phyloP scores from a whole-genome alignment of 1,139 yeast genomes.

The Williopsis jadinii region DNA sequence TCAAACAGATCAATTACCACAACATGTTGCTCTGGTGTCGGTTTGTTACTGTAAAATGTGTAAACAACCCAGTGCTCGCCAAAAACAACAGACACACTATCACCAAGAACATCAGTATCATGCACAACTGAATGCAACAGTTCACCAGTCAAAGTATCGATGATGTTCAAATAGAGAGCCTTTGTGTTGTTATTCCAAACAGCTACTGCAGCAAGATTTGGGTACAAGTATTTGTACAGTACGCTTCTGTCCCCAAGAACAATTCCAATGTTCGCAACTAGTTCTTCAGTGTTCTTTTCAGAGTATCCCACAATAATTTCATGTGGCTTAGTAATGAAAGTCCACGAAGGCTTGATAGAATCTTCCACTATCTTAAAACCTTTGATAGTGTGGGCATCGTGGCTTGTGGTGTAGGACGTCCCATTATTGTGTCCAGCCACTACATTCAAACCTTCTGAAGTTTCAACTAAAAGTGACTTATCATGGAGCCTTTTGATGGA shows the following conservation, averaged over 20 bases:
- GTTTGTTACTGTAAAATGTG: slow-evolving; percentile 48
- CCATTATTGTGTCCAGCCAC: slow-evolving; percentile 10
- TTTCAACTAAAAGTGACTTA: slow-evolving; percentile 14
- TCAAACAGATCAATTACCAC: slow-evolving; percentile 77
- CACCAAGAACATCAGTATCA: slow-evolving; percentile 30
- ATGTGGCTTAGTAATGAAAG: slow-evolving; percentile 17
- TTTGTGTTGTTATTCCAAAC: slow-evolving; percentile 31
- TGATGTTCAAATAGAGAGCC: slow-evolving; percentile 38
- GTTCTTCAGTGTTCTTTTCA: slow-evolving; percentile 35
- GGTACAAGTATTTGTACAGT: slow-evolving; percentile 77
- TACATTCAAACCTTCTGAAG: slow-evolving; percentile 21
- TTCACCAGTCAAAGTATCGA: slow-evolving; percentile 70
- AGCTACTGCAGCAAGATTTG: slow-evolving; percentile 55
- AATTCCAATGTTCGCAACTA: slow-evolving; percentile 61
- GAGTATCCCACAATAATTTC: slow-evolving; percentile 34
- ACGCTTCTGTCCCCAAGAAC: slow-evolving; percentile 68
- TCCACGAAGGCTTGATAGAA: slow-evolving; percentile 28
- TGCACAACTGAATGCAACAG: slow-evolving; percentile 43
- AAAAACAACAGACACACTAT: slow-evolving; percentile 45
- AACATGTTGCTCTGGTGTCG: slow-evolving; percentile 44
- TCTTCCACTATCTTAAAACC: slow-evolving; percentile 22
- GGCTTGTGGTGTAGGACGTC: slow-evolving; percentile 20
- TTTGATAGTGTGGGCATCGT: slow-evolving; percentile 17
- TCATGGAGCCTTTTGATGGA: slow-evolving; percentile 14
- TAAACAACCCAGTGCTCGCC: slow-evolving; percentile 86